Base-by-base conservation (phyloP, 2,329 filamentous ascomycete genomes). In the Apiospora rasikravindrae region DNA sequence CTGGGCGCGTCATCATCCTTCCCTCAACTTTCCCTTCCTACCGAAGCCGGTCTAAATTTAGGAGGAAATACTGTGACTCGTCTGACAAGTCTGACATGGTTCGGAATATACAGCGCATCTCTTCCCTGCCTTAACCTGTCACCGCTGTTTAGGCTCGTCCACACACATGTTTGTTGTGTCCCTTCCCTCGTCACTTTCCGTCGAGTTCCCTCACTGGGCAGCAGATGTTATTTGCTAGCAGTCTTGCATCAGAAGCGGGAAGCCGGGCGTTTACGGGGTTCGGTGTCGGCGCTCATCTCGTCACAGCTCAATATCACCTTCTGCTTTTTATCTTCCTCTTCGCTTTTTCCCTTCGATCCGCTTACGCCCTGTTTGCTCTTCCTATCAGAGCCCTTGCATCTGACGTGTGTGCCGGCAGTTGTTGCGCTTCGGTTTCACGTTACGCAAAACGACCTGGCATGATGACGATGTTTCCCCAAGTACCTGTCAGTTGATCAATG, bases 11-110 rank as follows among this genome's bases (percentile, higher is more conserved):
- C 57, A 40, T 64, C 57, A 19, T 64, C 2, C 57, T 11, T 53
- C 24, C 44, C 44, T 47, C 33, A 49, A 53, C 49, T 4, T 53
- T 16, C 24, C 57, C 33, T 53, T 6, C 24, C 33, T 22, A 22
- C 8, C 13, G 19, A 29, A 37, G 22, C 29, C 53, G 8, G 53
- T 61, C 53, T 61, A 37, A 61, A 61, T 37, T 61, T 61, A 61
- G 29, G 29, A 37, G 16, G 53, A 13, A n/a, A 6, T 61, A 61
- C 37, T 61, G 53, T 61, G 53, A 61, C 53, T 37, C 29, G 53
- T 61, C 53, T 61, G 29, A 61, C 53, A 61, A n/a, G 57, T 64
- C 57, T 64, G 57, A 64, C 57, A 64, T 64, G 57, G 33, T 24
- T 37, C 33, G 33, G 14, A 40, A 40, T n/a, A 40, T 37, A 29